These are phyloP conservation scores for Scutellaria galericulata DNA, from an alignment of 257 asterid species.

Conservation along the genomic window DNA sequence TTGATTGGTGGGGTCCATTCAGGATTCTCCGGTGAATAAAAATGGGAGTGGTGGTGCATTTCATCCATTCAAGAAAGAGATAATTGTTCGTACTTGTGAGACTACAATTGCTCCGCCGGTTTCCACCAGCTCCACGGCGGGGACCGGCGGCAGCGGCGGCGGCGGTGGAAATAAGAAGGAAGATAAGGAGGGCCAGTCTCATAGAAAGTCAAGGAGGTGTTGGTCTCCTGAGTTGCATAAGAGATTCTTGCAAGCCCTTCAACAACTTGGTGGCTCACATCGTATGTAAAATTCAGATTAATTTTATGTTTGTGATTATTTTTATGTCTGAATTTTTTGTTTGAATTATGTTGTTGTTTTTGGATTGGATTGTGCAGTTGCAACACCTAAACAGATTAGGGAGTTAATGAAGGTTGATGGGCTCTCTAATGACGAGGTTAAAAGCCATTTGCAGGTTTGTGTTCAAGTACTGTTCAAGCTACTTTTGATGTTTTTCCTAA, in stretches of 20 bases:
- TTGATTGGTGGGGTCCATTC: conserved; percentile 2
- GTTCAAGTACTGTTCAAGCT: not conserved
- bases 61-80: conserved; percentile 67
- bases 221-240: conserved; percentile 82
- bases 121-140: conserved; percentile 63
- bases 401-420: conserved; percentile 86
- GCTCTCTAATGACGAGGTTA: conserved; percentile 85
- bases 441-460: conserved; percentile 85
- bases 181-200: conserved; percentile 51
- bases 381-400: conserved; percentile 85
- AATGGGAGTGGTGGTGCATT: conserved; percentile 64
- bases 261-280: conserved; percentile 86
- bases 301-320: not conserved
- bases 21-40: conserved; percentile 57
- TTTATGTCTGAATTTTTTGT: not conserved
- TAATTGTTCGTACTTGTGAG: not conserved
- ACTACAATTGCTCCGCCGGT: conserved; percentile 15
- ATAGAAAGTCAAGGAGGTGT: conserved; percentile 70
- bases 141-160: conserved; percentile 42
- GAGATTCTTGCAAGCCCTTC: conserved; percentile 69
- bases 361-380: conserved; percentile 52
- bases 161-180: conserved; percentile 47
- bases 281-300: conserved; percentile 40
- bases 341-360: not conserved
- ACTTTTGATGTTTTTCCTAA: not conserved